Conservation (phyloP, 805 yeast species). For the Lipomyces yamanashiensis region DNA sequence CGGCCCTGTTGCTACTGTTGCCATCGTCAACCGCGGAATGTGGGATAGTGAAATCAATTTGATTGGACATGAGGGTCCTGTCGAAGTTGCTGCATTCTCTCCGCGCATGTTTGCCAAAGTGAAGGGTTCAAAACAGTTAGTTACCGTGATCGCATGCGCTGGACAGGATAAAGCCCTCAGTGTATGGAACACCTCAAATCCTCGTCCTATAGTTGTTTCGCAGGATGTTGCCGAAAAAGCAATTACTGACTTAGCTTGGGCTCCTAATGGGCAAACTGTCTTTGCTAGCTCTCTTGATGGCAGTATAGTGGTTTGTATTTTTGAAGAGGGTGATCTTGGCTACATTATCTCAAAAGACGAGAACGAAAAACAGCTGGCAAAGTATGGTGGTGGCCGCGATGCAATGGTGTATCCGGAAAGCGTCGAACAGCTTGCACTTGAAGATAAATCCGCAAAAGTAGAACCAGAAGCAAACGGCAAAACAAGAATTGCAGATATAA, state of each 20-base stretch:
- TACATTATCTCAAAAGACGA: constrained; percentile 63
- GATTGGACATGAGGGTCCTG: constrained; percentile 72
- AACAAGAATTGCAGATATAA: constrained; percentile 17
- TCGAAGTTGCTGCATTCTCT: constrained; percentile 65
- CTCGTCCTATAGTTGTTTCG: constrained; percentile 80
- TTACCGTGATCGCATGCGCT: constrained; percentile 88
- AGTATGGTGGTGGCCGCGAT: constrained; percentile 89
- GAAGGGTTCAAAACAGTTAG: constrained; percentile 45
- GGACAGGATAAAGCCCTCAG: constrained; percentile 92
- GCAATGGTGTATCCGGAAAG: constrained; percentile 86
- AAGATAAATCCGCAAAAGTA: constrained; percentile 58
- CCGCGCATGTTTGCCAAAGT: constrained; percentile 47
- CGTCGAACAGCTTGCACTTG: constrained; percentile 73
- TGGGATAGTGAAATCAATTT: constrained; percentile 69
- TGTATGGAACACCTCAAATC: constrained; percentile 79
- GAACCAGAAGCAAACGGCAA: constrained; percentile 42
- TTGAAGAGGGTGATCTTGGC: constrained; percentile 57
- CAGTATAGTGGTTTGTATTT: constrained; percentile 66
- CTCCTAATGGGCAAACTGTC: constrained; percentile 75
- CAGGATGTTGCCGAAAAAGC: constrained; percentile 75
- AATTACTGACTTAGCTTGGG: constrained; percentile 89
- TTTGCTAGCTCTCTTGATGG: constrained; percentile 86
- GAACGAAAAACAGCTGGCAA: constrained; percentile 69
- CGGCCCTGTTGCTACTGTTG: constrained; percentile 67
- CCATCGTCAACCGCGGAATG: constrained; percentile 63